Percentiles rank a stretch among this genome's conserved stretches.
Evolutionary conservation across 257 asterid genomes (phyloP).

Genomic region (Fraxinus pennsylvanica): DNA sequence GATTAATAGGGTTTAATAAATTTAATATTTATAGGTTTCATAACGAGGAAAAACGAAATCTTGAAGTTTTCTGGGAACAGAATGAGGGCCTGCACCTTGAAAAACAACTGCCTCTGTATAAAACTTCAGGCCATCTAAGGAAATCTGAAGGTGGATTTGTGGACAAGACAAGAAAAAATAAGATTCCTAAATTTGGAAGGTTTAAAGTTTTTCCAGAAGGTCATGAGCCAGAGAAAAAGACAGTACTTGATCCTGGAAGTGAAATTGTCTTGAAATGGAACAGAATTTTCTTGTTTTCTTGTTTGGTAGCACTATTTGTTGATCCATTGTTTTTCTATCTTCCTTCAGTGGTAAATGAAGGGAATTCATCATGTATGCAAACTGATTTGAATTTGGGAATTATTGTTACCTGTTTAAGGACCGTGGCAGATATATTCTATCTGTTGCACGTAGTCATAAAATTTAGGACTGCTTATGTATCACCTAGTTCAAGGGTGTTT

Average conservation of each 20-base stretch:
- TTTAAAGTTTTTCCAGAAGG: slow-evolving; percentile 70
- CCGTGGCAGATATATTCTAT: slow-evolving; percentile 76
- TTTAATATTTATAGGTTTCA: slow-evolving; percentile 48
- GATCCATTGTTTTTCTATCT: slow-evolving; percentile 83
- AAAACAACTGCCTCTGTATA: slow-evolving; percentile 38
- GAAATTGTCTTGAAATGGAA: slow-evolving; percentile 75
- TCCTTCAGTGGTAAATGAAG: slow-evolving; percentile 60
- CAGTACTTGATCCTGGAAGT: slow-evolving; percentile 81
- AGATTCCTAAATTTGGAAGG: slow-evolving; percentile 51
- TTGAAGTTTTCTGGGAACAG: slow-evolving; percentile 54
- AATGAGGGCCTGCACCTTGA: slow-evolving; percentile 44
- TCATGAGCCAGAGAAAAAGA: slow-evolving; percentile 42
- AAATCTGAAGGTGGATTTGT: slow-evolving; percentile 47
- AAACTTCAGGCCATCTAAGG: slow-evolving; percentile 39
- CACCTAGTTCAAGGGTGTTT: slow-evolving; percentile 84
- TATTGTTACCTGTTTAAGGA: slow-evolving; percentile 65
- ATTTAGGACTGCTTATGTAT: slow-evolving; percentile 79
- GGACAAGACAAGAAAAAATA: slow-evolving; percentile 32
- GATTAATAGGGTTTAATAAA: slow-evolving; percentile 19
- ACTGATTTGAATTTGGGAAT: slow-evolving; percentile 70
- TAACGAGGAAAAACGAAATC: slow-evolving; percentile 52
- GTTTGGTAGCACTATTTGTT: slow-evolving; percentile 75
- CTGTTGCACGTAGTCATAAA: slow-evolving; percentile 58
- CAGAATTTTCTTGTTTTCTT: slow-evolving; percentile 64
- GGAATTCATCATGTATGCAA: slow-evolving; percentile 64